Evolutionary conservation across 352 stramenopile species (phyloP).

Genomic region (Pythium utonaiense): DNA sequence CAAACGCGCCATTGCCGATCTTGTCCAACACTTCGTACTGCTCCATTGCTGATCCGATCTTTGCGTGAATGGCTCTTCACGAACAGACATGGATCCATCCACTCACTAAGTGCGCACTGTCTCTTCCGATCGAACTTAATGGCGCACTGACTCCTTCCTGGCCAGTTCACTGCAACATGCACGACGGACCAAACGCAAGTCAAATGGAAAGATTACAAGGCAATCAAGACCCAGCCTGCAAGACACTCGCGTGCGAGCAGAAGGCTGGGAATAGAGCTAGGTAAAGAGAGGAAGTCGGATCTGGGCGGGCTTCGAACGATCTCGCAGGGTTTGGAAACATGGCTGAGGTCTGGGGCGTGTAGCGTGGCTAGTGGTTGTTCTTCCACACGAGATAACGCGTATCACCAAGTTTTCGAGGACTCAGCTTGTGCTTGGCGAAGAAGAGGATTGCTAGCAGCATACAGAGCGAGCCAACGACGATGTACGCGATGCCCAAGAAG

Average conservation of each 20-base stretch:
- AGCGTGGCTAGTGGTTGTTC: constrained; percentile 83
- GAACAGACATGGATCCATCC: not conserved
- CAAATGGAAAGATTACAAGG: constrained; percentile 1
- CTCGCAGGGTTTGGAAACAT: not conserved
- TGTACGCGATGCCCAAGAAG: constrained; percentile 96
- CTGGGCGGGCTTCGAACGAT: not conserved
- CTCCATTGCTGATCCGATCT: constrained; percentile 14
- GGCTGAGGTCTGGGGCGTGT: not conserved
- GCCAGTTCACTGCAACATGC: not conserved
- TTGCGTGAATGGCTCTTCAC: not conserved
- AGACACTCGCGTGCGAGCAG: not conserved
- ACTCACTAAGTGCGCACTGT: not conserved
- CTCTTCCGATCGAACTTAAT: not conserved
- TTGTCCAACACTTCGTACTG: constrained; percentile 63
- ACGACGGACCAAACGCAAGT: not conserved
- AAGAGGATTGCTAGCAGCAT: constrained; percentile 94
- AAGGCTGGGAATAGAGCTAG: not conserved
- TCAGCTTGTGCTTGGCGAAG: constrained; percentile 94
- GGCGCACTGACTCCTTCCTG: not conserved
- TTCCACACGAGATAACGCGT: constrained; percentile 95
- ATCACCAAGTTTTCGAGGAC: constrained; percentile 93
- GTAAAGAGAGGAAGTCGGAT: not conserved
- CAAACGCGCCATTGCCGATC: constrained; percentile 68
- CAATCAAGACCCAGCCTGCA: not conserved
- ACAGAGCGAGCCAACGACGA: constrained; percentile 93